A percentile compares a stretch with the other conserved stretches of the same genome.
Evolutionary conservation across 495 filamentous ascomycete species (phyloP).

Genomic region (Trichoderma asperelloides): DNA sequence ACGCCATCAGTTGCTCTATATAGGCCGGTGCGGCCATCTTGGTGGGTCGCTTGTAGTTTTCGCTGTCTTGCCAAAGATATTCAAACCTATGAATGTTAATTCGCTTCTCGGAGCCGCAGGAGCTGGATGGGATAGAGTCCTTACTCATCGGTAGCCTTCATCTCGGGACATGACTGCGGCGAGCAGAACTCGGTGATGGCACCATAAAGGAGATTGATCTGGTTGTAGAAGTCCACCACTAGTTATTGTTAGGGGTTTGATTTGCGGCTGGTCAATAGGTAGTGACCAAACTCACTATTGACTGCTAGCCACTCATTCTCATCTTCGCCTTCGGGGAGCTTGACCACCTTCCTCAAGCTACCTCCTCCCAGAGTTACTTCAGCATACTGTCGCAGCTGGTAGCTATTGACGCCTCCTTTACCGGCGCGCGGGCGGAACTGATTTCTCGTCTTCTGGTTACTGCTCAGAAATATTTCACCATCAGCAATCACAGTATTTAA

Average conservation of each 20-base stretch:
- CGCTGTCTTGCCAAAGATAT: slow-evolving; percentile 95
- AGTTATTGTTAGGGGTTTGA: neutral
- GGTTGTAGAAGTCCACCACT: slow-evolving; percentile 99
- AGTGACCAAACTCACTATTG: slow-evolving; percentile 53
- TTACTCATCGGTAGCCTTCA: slow-evolving; percentile 98
- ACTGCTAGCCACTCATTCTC: slow-evolving; percentile 96
- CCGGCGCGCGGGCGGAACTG: slow-evolving; percentile 88
- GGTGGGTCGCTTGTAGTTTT: slow-evolving; percentile 87
- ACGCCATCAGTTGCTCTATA: slow-evolving; percentile 93
- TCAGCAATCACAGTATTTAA: neutral
- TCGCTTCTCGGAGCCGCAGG: neutral
- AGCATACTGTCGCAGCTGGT: slow-evolving; percentile 94
- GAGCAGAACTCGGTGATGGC: slow-evolving; percentile 99
- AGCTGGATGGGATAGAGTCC: slow-evolving; percentile 14
- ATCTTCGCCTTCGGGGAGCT: slow-evolving; percentile 93
- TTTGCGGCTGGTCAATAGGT: neutral
- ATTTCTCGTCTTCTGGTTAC: slow-evolving; percentile 80
- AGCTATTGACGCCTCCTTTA: slow-evolving; percentile 81
- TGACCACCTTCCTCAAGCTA: slow-evolving; percentile 90
- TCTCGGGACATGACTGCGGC: slow-evolving; percentile 90
- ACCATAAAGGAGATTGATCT: slow-evolving; percentile 97
- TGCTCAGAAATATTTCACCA: slow-evolving; percentile 22
- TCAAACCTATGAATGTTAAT: slow-evolving; percentile 57
- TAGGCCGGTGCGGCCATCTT: slow-evolving; percentile 97
- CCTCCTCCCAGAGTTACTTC: slow-evolving; percentile 94